These are phyloP conservation scores for Begonia loranthoides DNA, from an alignment of 306 rosid genomes.

Conservation along the genomic window DNA sequence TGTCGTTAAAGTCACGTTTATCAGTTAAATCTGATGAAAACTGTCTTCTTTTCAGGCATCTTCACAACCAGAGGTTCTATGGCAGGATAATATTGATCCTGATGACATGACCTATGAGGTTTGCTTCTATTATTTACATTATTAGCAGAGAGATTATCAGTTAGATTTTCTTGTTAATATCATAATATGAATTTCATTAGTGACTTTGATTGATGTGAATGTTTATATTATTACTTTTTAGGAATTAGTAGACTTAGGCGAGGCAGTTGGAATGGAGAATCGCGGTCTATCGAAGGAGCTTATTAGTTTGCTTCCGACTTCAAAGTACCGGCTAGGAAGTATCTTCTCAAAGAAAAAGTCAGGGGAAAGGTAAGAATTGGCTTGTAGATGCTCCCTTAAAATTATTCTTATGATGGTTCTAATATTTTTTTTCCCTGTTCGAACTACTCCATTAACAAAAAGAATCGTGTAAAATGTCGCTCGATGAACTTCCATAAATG, in stretches of 20 bases:
- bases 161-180: neutral
- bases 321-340: constrained; percentile 51
- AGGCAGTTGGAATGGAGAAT: constrained; percentile 77
- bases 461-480: neutral
- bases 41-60: neutral
- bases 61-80: constrained; percentile 32
- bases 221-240: constrained; percentile 12
- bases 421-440: too few relatives aligned
- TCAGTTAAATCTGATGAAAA: neutral
- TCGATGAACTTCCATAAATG: too few relatives aligned
- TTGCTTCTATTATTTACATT: neutral
- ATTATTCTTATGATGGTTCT: too few relatives aligned
- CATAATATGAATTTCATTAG: neutral
- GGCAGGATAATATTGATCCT: constrained; percentile 79
- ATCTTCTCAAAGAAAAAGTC: constrained; percentile 61
- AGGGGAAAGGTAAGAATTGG: constrained; percentile 44
- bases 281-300: constrained; percentile 78
- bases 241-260: constrained; percentile 83
- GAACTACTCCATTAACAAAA: too few relatives aligned
- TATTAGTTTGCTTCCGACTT: constrained; percentile 63
- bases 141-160: neutral
- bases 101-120: constrained; percentile 97
- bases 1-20: neutral
- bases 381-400: constrained; percentile 5
- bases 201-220: neutral